Evolutionary conservation across 805 yeast genomes (phyloP).

Genomic region (Hagleromyces aurorensis): DNA sequence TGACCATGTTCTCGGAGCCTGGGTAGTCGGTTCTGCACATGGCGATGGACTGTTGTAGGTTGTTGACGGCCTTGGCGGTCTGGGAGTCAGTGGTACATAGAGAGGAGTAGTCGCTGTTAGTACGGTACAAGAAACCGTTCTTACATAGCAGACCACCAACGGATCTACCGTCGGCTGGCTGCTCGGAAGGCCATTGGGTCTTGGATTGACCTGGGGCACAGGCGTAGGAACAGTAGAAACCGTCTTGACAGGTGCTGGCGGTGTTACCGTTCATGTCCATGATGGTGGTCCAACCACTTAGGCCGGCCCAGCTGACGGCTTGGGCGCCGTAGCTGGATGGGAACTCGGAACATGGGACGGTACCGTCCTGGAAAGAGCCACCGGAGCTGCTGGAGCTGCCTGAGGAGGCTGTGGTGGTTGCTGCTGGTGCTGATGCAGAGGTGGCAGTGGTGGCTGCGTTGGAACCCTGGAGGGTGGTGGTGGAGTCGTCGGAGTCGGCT

Average conservation of each 20-base stretch:
- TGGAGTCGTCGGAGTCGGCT: slow-evolving; percentile 3
- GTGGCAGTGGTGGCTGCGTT: slow-evolving; percentile 21
- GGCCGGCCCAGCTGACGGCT: slow-evolving; percentile 45
- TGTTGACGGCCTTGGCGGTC: slow-evolving; percentile 45
- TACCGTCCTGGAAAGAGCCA: slow-evolving; percentile 57
- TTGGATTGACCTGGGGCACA: slow-evolving; percentile 76
- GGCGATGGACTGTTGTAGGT: slow-evolving; percentile 46
- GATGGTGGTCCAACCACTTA: slow-evolving; percentile 41
- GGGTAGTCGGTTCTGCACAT: slow-evolving; percentile 76
- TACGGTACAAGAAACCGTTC: slow-evolving; percentile 54
- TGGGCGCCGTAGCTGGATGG: slow-evolving; percentile 67
- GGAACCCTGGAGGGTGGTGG: slow-evolving; percentile 17
- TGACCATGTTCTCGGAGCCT: slow-evolving; percentile 73
- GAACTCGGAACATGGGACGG: slow-evolving; percentile 51
- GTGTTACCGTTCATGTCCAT: slow-evolving; percentile 63
- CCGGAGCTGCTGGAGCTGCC: slow-evolving; percentile 38
- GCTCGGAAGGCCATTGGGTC: slow-evolving; percentile 68
- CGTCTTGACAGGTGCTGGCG: slow-evolving; percentile 53
- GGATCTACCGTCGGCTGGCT: slow-evolving; percentile 61
- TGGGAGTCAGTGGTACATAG: slow-evolving; percentile 61
- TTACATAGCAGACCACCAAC: slow-evolving; percentile 64
- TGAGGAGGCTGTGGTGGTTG: slow-evolving; percentile 30
- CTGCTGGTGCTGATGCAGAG: slow-evolving; percentile 20
- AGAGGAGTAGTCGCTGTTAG: slow-evolving; percentile 42
- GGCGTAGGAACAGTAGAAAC: slow-evolving; percentile 68